Percentiles rank a stretch among this genome's conserved stretches.
phyloP scores from a whole-genome alignment of 2,329 filamentous ascomycete genomes.

The Colletotrichum cuscutae region DNA sequence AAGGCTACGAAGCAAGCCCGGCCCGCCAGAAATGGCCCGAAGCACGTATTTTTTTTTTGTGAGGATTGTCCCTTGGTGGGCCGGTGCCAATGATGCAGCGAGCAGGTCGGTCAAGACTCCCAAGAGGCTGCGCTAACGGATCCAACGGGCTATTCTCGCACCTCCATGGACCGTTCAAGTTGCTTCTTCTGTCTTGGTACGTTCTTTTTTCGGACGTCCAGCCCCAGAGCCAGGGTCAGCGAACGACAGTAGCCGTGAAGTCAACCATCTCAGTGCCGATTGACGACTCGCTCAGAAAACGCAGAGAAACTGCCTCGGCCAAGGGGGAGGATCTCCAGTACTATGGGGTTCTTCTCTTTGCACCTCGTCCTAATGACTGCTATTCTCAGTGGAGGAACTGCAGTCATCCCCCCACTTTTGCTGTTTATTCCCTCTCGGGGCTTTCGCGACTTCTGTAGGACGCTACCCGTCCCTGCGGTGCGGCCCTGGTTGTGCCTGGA shows the following conservation, averaged over 20 bases:
- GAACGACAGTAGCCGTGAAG: conserved; percentile 6
- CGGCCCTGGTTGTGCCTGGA: background rate
- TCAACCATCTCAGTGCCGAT: background rate
- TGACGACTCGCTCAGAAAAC: background rate
- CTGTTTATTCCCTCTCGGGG: conserved; percentile 29
- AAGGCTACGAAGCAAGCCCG: background rate
- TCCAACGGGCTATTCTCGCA: conserved; percentile 17
- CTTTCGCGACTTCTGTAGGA: conserved; percentile 24
- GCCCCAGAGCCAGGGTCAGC: background rate
- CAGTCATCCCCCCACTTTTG: background rate
- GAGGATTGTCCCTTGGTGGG: background rate
- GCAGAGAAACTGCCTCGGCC: conserved; percentile 6
- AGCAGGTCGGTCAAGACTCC: background rate
- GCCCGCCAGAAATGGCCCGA: background rate
- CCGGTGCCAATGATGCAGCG: conserved; percentile 1
- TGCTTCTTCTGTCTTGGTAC: conserved; percentile 21
- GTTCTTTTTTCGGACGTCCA: conserved; percentile 19
- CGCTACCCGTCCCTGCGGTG: background rate
- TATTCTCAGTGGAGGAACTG: background rate
- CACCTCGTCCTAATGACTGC: background rate
- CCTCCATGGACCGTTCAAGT: background rate
- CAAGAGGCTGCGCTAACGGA: conserved; percentile 6
- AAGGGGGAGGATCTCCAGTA: background rate
- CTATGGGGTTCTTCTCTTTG: too few species aligned
- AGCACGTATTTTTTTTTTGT: background rate